phyloP scores from a whole-genome alignment of 805 yeast genomes.

The Saccharomycopsis schoenii region DNA sequence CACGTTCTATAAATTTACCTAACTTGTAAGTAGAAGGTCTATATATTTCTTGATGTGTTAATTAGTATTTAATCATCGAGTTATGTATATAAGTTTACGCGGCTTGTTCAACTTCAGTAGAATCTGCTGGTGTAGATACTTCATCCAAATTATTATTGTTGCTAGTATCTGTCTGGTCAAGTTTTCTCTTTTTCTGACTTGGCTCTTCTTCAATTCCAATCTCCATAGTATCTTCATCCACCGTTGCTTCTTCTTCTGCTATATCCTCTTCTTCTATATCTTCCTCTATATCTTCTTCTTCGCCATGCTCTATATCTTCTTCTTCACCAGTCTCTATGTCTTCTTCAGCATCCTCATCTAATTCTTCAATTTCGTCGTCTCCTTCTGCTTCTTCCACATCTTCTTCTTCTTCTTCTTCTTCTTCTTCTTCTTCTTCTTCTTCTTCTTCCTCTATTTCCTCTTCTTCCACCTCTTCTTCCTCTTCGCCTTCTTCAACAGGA shows the following conservation, averaged over 20 bases:
- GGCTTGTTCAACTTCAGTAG: conserved; percentile 8
- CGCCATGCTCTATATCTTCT: conserved; percentile 26
- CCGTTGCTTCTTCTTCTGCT: conserved; percentile 25
- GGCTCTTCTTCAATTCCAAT: conserved; percentile 10
- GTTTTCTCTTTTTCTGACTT: conserved; percentile 6
- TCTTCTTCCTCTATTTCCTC: conserved; percentile 49
- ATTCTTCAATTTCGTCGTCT: conserved; percentile 33
- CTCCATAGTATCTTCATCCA: not conserved
- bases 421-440: conserved; percentile 36
- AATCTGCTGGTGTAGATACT: conserved; percentile 16
- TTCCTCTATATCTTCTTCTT: conserved; percentile 24
- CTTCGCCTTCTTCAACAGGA: conserved; percentile 60
- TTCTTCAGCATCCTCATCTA: conserved; percentile 31
- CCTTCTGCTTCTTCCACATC: conserved; percentile 33
- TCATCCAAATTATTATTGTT: not conserved
- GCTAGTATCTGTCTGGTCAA: not conserved
- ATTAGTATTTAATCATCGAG: not conserved
- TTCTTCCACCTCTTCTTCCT: conserved; percentile 57
- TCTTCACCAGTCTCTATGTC: conserved; percentile 30
- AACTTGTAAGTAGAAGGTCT: no score
- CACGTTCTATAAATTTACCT: no score
- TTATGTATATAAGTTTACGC: not conserved
- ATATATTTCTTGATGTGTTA: no score
- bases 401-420: conserved; percentile 38
- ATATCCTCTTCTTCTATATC: conserved; percentile 21